Percentiles rank a stretch among this genome's conserved stretches.
Evolutionary conservation across 2,329 filamentous ascomycete species (phyloP).

Genomic region (Penicillium paneum): DNA sequence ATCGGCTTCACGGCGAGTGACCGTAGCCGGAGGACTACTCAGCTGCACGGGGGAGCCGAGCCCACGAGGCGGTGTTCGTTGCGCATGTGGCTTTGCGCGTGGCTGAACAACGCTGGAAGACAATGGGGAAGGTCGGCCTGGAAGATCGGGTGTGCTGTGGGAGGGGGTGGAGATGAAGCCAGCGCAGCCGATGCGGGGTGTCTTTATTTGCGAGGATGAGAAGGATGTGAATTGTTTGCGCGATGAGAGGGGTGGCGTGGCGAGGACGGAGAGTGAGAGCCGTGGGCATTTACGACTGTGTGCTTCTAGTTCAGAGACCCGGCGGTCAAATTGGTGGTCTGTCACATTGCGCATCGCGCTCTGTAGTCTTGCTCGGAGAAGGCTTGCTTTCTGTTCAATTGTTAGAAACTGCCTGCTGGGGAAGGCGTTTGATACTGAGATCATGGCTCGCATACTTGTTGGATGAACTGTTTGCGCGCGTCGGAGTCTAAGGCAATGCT

Average conservation of each 20-base stretch:
- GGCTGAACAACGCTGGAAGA: slow-evolving; percentile 8
- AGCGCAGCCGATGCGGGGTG: slow-evolving; percentile 18
- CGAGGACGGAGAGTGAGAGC: slow-evolving; percentile 24
- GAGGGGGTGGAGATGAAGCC: slow-evolving; percentile 19
- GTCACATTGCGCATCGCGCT: slow-evolving; percentile 41
- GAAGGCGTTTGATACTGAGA: not conserved
- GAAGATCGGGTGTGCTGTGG: slow-evolving; percentile 24
- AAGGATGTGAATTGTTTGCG: slow-evolving; percentile 18
- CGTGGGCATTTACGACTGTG: slow-evolving; percentile 37
- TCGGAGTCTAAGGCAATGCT: slow-evolving; percentile 35
- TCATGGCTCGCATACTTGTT: slow-evolving; percentile 34
- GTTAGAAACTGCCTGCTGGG: slow-evolving; percentile 11
- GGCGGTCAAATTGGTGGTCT: slow-evolving; percentile 40
- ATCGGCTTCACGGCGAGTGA: slow-evolving; percentile 16
- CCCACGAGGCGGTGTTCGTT: slow-evolving; percentile 19
- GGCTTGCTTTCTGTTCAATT: slow-evolving; percentile 38
- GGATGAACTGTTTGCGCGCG: slow-evolving; percentile 40
- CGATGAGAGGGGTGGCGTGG: slow-evolving; percentile 17
- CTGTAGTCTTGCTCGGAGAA: slow-evolving; percentile 40
- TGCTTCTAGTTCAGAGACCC: slow-evolving; percentile 41
- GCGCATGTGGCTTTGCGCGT: slow-evolving; percentile 11
- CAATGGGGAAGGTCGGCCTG: slow-evolving; percentile 15
- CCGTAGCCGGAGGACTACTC: slow-evolving; percentile 35
- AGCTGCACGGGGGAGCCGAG: slow-evolving; percentile 35
- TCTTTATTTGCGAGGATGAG: slow-evolving; percentile 15